Conservation (phyloP, 192 early-diverging fungal genomes). For the Rhizoclosmatium globosum region DNA sequence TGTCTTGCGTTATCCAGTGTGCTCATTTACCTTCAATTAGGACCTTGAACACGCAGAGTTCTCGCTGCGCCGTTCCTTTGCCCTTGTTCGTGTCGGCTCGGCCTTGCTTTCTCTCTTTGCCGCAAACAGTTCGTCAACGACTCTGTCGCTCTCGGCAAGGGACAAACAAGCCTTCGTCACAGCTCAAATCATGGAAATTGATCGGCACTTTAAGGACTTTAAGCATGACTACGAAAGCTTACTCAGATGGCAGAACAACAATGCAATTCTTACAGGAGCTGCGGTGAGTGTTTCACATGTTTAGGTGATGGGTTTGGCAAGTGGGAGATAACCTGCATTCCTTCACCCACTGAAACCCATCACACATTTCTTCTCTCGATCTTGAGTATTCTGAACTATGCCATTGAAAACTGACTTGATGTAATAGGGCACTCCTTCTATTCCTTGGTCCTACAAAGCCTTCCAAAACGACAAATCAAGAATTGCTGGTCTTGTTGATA, state of each 20-base stretch:
- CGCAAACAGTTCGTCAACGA: neutral
- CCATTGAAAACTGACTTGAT: neutral
- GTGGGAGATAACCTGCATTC: no score
- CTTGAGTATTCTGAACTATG: no score
- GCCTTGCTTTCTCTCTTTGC: neutral
- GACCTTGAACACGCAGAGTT: neutral
- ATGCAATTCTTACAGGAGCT: neutral
- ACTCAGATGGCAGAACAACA: neutral
- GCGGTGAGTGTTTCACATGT: neutral
- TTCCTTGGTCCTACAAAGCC: neutral
- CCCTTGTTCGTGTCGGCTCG: neutral
- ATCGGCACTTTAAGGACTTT: neutral
- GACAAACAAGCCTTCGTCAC: neutral
- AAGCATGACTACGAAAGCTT: neutral
- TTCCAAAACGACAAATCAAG: neutral
- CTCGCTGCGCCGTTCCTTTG: neutral
- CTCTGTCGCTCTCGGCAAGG: neutral
- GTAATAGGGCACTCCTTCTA: neutral
- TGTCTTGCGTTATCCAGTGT: no score
- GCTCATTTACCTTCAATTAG: neutral
- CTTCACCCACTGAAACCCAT: no score
- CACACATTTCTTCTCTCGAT: no score
- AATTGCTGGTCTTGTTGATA: neutral
- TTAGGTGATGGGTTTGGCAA: neutral
- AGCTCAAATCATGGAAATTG: neutral